These are phyloP conservation scores for Malassezia obtusa DNA, from an alignment of 1,284 basidiomycete genomes.

Conservation along the genomic window DNA sequence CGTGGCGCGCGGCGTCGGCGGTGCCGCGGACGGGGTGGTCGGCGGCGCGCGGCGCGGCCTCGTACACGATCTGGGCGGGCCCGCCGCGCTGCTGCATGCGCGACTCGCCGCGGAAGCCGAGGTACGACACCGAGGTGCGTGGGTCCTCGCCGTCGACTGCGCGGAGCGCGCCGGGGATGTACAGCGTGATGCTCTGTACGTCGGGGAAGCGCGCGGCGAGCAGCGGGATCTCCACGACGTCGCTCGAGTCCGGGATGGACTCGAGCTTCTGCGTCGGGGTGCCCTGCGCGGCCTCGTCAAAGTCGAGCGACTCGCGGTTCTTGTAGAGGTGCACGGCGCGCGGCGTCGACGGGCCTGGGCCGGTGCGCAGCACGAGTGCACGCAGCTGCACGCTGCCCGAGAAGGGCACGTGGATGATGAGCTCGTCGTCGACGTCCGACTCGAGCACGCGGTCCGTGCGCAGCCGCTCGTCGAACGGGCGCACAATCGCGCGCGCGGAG, in stretches of 20 bases:
- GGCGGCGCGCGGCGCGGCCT: constrained; percentile 37
- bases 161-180: constrained; percentile 26
- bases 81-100: constrained; percentile 7
- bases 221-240: constrained; percentile 36
- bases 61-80: constrained; percentile 41
- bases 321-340: constrained; percentile 27
- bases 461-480: constrained; percentile 27
- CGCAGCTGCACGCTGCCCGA: constrained; percentile 34
- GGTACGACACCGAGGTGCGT: constrained; percentile 26
- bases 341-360: constrained; percentile 25
- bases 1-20: constrained; percentile 13
- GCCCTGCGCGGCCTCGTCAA: constrained; percentile 22
- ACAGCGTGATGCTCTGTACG: constrained; percentile 34
- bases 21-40: constrained; percentile 30
- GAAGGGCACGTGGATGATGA: constrained; percentile 39
- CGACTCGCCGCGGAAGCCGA: constrained; percentile 38
- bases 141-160: constrained; percentile 14
- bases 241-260: constrained; percentile 27
- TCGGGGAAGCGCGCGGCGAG: constrained; percentile 36
- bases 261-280: constrained; percentile 26
- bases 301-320: constrained; percentile 31
- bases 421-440: constrained; percentile 34
- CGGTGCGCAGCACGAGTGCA: constrained; percentile 21
- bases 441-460: constrained; percentile 19
- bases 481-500: constrained; percentile 24